phyloP scores from a whole-genome alignment of 805 yeast genomes.

The Huiozyma sinensis region DNA sequence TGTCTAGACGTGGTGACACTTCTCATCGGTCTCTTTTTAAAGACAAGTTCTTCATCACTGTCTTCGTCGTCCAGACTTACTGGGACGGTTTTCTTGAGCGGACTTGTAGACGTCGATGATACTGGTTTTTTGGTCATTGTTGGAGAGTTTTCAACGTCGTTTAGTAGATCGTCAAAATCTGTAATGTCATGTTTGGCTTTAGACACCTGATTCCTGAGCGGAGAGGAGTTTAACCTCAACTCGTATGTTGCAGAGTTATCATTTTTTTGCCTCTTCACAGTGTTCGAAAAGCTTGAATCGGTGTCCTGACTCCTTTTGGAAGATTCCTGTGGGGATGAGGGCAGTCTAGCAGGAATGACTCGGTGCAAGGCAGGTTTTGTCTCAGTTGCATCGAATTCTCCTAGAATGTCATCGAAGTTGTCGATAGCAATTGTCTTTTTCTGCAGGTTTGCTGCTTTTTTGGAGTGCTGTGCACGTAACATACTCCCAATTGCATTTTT shows the following conservation, averaged over 20 bases:
- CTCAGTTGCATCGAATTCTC: constrained; percentile 31
- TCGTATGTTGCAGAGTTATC: constrained; percentile 4
- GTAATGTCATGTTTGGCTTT: constrained; percentile 1
- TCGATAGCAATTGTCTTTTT: constrained; percentile 38
- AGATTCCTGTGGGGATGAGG: constrained; percentile 6
- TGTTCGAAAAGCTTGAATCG: background rate
- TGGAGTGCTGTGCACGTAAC: constrained; percentile 42
- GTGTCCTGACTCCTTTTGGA: constrained; percentile 1
- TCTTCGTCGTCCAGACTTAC: constrained; percentile 28
- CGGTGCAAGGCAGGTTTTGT: background rate
- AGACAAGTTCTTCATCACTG: constrained; percentile 24
- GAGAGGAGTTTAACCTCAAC: constrained; percentile 17
- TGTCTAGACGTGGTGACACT: constrained; percentile 19
- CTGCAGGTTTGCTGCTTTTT: constrained; percentile 26
- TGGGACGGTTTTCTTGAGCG: constrained; percentile 1
- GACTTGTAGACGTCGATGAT: background rate
- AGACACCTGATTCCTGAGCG: constrained; percentile 13
- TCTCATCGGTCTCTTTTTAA: constrained; percentile 23
- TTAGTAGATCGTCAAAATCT: constrained; percentile 8
- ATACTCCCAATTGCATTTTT: constrained; percentile 29
- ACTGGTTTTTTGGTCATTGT: constrained; percentile 5
- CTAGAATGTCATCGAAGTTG: constrained; percentile 60
- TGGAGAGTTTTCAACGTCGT: constrained; percentile 19
- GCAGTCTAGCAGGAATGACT: constrained; percentile 1
- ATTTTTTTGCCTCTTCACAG: constrained; percentile 10